phyloP scores from a whole-genome alignment of 139 green algal genomes.

The Chlorella sorokiniana region DNA sequence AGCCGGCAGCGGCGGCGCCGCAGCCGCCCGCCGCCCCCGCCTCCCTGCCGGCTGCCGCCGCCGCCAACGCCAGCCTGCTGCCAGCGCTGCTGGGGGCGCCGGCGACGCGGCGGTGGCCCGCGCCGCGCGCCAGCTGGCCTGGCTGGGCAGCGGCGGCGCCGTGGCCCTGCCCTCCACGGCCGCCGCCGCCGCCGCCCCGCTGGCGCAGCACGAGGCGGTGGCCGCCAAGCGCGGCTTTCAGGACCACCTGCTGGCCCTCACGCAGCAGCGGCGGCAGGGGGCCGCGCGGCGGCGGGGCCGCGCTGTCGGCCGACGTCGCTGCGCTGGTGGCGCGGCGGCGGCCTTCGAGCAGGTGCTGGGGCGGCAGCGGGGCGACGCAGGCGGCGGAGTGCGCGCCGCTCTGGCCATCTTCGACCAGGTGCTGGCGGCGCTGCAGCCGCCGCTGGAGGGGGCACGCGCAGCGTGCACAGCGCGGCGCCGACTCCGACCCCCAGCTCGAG shows the following conservation, averaged over 20 bases:
- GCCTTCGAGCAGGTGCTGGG: slow-evolving; percentile 1
- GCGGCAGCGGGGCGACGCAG: background rate
- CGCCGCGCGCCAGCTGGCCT: slow-evolving; percentile 19
- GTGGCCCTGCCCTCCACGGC: background rate
- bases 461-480: background rate
- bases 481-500: background rate
- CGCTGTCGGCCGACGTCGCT: background rate
- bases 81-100: background rate
- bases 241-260: slow-evolving; percentile 10
- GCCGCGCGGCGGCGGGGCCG: background rate
- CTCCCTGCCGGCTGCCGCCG: background rate
- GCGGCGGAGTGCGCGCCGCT: slow-evolving; percentile 2
- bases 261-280: slow-evolving; percentile 22
- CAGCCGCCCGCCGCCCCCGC: background rate
- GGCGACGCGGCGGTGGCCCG: background rate
- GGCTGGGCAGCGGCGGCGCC: slow-evolving; percentile 24
- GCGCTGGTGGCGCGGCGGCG: background rate
- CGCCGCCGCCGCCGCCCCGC: background rate
- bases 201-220: slow-evolving; percentile 1
- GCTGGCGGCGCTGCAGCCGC: slow-evolving; percentile 1
- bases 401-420: slow-evolving; percentile 27
- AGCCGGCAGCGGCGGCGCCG: background rate
- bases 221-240: slow-evolving; percentile 32
- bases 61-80: background rate
- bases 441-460: background rate